Evolutionary conservation across 768 basidiomycete species (phyloP), one percentile per base, ranked within the genome.

Genomic region (Naganishia vishniacii): DNA sequence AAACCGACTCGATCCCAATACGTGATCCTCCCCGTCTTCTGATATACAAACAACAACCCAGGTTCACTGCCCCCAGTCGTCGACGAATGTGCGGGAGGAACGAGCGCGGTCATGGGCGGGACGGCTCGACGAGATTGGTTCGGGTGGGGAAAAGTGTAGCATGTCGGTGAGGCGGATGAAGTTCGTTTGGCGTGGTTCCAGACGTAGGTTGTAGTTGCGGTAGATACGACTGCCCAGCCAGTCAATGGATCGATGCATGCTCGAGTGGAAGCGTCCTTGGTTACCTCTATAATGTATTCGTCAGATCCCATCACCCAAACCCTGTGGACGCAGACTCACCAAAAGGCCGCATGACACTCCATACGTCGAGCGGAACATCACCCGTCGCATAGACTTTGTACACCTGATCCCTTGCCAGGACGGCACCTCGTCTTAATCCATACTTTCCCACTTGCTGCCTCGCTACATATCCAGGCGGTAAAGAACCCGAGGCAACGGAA

Each of bases 141-240:
- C 20, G 15, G 28, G 23, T 56, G 53, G 4, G 53, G 53, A 34
- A 56, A 56, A 16, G 53, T 56, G 31, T 56, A 56, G 23, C 53
- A 56, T 25, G 53, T 56, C 7, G 53, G 53, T 26, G 53, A 56
- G 2, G 53, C 53, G 3, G 53, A 40, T 8, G 53, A 13, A 6
- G 53, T 56, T 3, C 53, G 34, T 26, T 56, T 56, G n/a, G 53
- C 53, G 53, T 56, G 20, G 20, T 56, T 56, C 53, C 53, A 56
- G 15, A 56, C 53, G 37, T 56, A 56, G 31, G 53, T 56, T 20
- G 9, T 41, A 16, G 34, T 37, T 8, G 53, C 12, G 32, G 53
- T 56, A 11, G 53, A 37, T 3, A 56, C 34, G 9, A 34, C 53
- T 37, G 53, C 31, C 53, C 53, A 56, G 1, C 53, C 53, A 15